Conservation (phyloP, 2,329 filamentous ascomycete species). For the Xylariaceae sp. region DNA sequence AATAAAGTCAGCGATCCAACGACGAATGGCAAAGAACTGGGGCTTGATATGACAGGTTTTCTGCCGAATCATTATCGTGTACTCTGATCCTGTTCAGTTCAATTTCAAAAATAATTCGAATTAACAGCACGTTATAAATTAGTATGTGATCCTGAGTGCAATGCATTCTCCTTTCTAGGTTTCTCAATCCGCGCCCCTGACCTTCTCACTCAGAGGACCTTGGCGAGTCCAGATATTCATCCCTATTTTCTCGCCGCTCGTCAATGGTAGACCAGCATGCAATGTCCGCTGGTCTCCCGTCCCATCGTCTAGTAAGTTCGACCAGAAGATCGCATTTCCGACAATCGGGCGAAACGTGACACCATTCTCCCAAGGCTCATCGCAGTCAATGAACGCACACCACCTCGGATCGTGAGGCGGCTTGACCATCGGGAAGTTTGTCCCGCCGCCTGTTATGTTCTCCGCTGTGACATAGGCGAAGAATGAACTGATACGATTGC, state of each 20-base stretch:
- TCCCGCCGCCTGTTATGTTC: conserved; percentile 43
- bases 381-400: conserved; percentile 46
- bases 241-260: conserved; percentile 44
- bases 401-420: conserved; percentile 36
- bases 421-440: conserved; percentile 44
- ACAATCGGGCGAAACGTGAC: conserved; percentile 45
- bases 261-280: conserved; percentile 45
- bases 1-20: too few species aligned
- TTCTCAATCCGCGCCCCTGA: conserved; percentile 27
- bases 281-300: conserved; percentile 41
- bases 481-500: conserved; percentile 44
- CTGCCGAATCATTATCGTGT: too few species aligned
- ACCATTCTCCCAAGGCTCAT: conserved; percentile 43
- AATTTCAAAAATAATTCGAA: too few species aligned
- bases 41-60: too few species aligned
- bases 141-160: too few species aligned
- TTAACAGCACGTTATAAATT: too few species aligned
- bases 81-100: too few species aligned
- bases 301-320: conserved; percentile 39
- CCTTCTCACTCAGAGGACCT: conserved; percentile 33
- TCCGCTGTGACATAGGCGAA: conserved; percentile 44
- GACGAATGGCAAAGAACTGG: too few species aligned
- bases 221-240: conserved; percentile 52
- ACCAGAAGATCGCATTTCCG: conserved; percentile 48
- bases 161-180: too few species aligned